Evolutionary conservation across 2,329 filamentous ascomycete species (phyloP).

Genomic region (Paecilomyces sp.): DNA sequence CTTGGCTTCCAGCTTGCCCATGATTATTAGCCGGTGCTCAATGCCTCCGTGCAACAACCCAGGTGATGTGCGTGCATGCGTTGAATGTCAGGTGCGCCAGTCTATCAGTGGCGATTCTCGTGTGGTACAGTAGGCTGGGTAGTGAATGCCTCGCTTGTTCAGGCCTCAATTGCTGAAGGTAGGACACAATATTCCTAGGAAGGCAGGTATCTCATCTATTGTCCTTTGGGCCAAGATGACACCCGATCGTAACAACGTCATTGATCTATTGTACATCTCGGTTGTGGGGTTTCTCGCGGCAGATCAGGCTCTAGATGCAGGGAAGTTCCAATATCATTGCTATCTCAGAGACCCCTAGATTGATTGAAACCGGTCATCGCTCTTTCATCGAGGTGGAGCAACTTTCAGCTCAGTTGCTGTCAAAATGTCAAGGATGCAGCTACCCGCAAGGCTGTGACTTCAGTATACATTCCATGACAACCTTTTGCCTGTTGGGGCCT

Average conservation of each 20-base stretch:
- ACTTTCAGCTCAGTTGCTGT: neutral
- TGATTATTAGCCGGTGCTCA: neutral
- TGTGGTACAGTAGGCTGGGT: neutral
- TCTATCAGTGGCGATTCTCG: neutral
- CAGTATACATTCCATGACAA: neutral
- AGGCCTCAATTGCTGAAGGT: neutral
- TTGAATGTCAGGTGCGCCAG: constrained; percentile 5
- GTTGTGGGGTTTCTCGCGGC: neutral
- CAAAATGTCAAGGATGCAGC: neutral
- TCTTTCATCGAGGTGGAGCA: neutral
- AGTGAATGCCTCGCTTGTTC: neutral
- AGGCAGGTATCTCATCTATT: neutral
- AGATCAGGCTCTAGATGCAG: neutral
- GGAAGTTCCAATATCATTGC: neutral
- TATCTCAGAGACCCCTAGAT: neutral
- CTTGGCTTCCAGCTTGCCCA: neutral
- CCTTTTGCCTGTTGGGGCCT: neutral
- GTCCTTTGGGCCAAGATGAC: neutral
- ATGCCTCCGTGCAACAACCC: neutral
- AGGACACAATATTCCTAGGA: neutral
- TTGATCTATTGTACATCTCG: neutral
- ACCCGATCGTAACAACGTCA: neutral
- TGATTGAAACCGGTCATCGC: neutral
- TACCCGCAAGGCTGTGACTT: neutral
- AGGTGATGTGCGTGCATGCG: neutral